Evolutionary conservation across 352 stramenopile genomes (phyloP).

Genomic region (Phytophthora sojae): DNA sequence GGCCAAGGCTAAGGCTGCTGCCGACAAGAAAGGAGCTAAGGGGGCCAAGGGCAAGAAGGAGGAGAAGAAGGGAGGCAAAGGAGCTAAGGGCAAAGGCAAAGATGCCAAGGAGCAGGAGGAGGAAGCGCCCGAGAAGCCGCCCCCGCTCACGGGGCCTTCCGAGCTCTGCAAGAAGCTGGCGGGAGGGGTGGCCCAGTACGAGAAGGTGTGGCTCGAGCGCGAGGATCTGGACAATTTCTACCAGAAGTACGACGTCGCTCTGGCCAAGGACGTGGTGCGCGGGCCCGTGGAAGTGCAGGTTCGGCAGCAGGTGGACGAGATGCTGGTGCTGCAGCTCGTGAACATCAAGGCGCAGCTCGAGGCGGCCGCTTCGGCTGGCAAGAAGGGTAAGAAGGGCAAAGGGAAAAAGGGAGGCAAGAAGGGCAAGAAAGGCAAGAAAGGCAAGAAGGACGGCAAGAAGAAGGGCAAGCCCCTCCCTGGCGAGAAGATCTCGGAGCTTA

Average conservation of each 20-base stretch:
- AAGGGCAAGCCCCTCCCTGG: constrained; percentile 88
- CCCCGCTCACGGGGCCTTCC: constrained; percentile 87
- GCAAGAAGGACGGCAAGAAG: constrained; percentile 49
- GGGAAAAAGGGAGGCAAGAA: constrained; percentile 69
- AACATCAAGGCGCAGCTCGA: constrained; percentile 95
- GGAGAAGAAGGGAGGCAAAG: constrained; percentile 64
- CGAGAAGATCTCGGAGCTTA: constrained; percentile 92
- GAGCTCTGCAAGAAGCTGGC: constrained; percentile 86
- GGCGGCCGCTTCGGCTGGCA: constrained; percentile 62
- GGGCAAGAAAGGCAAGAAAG: constrained; percentile 57
- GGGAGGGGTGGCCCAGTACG: constrained; percentile 69
- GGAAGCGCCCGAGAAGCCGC: constrained; percentile 80
- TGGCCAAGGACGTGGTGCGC: constrained; percentile 92
- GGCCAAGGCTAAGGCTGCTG: constrained; percentile 52
- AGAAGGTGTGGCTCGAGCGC: constrained; percentile 89
- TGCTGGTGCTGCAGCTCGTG: constrained; percentile 93
- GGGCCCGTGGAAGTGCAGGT: constrained; percentile 89
- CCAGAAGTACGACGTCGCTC: constrained; percentile 93
- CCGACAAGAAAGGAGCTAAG: constrained; percentile 54
- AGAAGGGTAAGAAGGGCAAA: constrained; percentile 81
- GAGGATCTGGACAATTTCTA: constrained; percentile 93
- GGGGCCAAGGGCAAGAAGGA: constrained; percentile 58
- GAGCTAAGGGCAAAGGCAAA: constrained; percentile 69
- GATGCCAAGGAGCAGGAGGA: constrained; percentile 59
- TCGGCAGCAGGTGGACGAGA: constrained; percentile 93